These are phyloP conservation scores for Backusella australiensis DNA, from an alignment of 192 early-diverging fungal species.

Conservation along the genomic window DNA sequence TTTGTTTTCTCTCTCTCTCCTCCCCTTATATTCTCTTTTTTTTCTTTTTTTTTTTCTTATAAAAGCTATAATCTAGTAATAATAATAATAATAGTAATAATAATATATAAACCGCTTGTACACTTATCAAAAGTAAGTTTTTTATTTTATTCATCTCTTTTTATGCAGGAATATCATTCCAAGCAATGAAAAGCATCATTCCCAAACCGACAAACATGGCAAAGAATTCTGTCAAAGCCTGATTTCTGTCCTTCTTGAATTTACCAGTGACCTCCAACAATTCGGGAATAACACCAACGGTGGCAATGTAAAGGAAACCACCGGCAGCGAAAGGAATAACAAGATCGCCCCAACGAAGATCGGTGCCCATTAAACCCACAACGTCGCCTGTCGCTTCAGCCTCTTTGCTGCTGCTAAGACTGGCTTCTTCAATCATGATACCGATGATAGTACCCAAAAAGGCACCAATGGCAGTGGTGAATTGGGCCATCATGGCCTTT, in stretches of 20 bases:
- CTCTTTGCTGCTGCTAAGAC: slow-evolving; percentile 16
- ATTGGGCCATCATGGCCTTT: slow-evolving; percentile 75
- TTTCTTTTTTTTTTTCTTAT: background rate
- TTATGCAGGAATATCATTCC: slow-evolving; percentile 55
- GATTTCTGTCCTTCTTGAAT: slow-evolving; percentile 46
- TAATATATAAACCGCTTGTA: background rate
- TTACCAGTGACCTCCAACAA: slow-evolving; percentile 64
- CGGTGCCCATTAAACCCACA: slow-evolving; percentile 54
- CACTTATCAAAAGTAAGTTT: background rate
- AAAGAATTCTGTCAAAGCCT: slow-evolving; percentile 56
- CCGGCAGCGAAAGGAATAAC: slow-evolving; percentile 89
- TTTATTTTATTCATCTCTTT: background rate
- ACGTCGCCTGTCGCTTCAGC: background rate
- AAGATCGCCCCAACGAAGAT: slow-evolving; percentile 66
- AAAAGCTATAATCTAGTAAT: background rate
- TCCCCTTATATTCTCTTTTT: no score
- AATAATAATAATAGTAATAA: background rate
- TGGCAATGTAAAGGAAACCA: slow-evolving; percentile 85
- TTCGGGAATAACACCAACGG: slow-evolving; percentile 82
- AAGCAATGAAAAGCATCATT: slow-evolving; percentile 75
- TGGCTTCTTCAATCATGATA: slow-evolving; percentile 71
- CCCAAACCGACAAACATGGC: slow-evolving; percentile 74
- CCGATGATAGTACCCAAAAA: slow-evolving; percentile 77
- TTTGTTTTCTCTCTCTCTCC: no score
- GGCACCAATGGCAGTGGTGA: slow-evolving; percentile 78